phyloP scores from a whole-genome alignment of 1,284 basidiomycete genomes.

The Apiotrichum porosum region DNA sequence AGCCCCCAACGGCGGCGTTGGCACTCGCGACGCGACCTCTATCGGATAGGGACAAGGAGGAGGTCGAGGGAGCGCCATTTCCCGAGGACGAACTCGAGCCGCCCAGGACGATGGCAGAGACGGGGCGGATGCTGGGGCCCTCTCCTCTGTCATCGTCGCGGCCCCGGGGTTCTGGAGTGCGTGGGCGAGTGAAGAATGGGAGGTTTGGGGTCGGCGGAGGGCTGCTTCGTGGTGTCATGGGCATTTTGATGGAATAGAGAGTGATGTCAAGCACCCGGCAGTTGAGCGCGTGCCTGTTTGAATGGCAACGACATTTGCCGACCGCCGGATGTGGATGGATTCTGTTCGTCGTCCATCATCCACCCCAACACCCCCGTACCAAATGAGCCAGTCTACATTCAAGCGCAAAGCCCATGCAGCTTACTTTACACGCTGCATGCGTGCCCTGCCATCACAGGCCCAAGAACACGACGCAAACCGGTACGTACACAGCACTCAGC shows the following conservation, averaged over 20 bases:
- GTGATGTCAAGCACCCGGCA: too few species aligned
- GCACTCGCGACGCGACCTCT: too few species aligned
- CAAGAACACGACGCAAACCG: slow-evolving; percentile 45
- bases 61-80: too few species aligned
- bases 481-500: slow-evolving; percentile 15
- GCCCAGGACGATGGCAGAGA: too few species aligned
- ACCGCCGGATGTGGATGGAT: too few species aligned
- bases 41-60: too few species aligned
- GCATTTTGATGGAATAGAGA: neutral
- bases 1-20: too few species aligned
- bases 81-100: too few species aligned
- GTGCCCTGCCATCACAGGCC: slow-evolving; percentile 38
- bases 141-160: slow-evolving; percentile 3
- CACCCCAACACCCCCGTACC: neutral
- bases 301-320: too few species aligned
- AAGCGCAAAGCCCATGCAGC: slow-evolving; percentile 46
- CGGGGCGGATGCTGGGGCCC: too few species aligned
- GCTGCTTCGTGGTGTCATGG: neutral
- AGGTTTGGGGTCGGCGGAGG: slow-evolving; percentile 4
- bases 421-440: slow-evolving; percentile 44
- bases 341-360: neutral
- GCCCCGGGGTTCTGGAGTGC: too few species aligned
- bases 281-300: too few species aligned
- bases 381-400: slow-evolving; percentile 39
- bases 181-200: neutral